phyloP scores from a whole-genome alignment of 1,284 basidiomycete genomes.

The Chondrostereum purpureum region DNA sequence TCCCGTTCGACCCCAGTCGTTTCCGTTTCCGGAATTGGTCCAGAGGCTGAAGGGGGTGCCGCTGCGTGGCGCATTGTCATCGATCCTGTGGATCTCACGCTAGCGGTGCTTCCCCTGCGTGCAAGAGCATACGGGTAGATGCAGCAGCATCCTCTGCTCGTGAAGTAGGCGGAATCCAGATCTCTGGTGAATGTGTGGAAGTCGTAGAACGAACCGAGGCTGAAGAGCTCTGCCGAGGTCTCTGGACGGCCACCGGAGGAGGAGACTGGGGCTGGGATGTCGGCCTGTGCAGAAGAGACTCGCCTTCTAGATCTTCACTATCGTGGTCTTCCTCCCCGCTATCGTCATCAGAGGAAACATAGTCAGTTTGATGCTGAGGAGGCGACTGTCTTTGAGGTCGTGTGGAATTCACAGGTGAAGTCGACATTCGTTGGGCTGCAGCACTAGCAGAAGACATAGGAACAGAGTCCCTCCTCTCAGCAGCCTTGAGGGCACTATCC shows the following conservation, averaged over 20 bases:
- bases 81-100: constrained; percentile 27
- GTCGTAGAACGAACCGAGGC: constrained; percentile 9
- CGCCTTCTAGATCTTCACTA: background rate
- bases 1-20: constrained; percentile 21
- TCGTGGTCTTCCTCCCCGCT: background rate
- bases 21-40: constrained; percentile 20
- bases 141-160: constrained; percentile 34
- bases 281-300: background rate
- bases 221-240: background rate
- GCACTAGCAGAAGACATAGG: background rate
- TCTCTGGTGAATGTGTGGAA: constrained; percentile 24
- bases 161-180: constrained; percentile 39
- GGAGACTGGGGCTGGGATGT: background rate
- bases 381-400: background rate
- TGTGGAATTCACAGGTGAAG: background rate
- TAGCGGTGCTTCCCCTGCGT: constrained; percentile 32
- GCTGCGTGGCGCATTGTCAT: constrained; percentile 20
- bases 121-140: constrained; percentile 27
- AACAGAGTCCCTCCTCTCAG: background rate
- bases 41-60: constrained; percentile 18
- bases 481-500: constrained; percentile 24
- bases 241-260: background rate
- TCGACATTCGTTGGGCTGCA: background rate
- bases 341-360: background rate
- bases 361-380: background rate